Evolutionary conservation across 129 eudicot species (phyloP).

Genomic region (Silybum marianum): DNA sequence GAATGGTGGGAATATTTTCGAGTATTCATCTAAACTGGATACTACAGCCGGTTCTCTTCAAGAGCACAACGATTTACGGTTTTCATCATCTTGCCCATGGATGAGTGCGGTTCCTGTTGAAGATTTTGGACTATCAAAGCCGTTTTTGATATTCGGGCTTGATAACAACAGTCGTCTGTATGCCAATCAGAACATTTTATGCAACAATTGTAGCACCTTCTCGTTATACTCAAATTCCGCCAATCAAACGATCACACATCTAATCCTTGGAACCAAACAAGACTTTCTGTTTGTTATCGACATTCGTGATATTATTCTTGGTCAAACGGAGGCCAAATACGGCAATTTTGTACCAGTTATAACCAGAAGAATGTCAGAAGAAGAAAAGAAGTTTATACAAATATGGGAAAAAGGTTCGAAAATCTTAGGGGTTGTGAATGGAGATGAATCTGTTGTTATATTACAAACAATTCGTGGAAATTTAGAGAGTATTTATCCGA

Average conservation of each 20-base stretch:
- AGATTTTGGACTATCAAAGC: constrained; percentile 35
- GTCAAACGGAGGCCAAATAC: constrained; percentile 52
- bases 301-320: constrained; percentile 60
- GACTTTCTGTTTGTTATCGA: constrained; percentile 72
- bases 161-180: constrained; percentile 67
- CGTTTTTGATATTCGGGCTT: constrained; percentile 74
- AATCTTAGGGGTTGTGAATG: constrained; percentile 82
- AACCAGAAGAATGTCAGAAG: constrained; percentile 64
- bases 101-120: constrained; percentile 56
- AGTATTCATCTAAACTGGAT: constrained; percentile 49
- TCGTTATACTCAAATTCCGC: constrained; percentile 70
- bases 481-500: constrained; percentile 83
- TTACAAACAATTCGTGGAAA: constrained; percentile 88
- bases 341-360: constrained; percentile 68
- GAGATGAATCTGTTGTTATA: constrained; percentile 87
- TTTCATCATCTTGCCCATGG: constrained; percentile 80
- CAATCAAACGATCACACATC: constrained; percentile 61
- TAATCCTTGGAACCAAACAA: constrained; percentile 85
- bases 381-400: constrained; percentile 61
- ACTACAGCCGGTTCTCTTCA: constrained; percentile 32
- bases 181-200: constrained; percentile 58
- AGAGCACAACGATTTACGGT: constrained; percentile 46
- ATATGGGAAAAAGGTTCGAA: constrained; percentile 95
- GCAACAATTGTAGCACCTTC: constrained; percentile 85
- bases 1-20: constrained; percentile 62